Base-by-base conservation (phyloP, 2,329 filamentous ascomycete species). In the Ceratocystiopsis brevicomis region DNA sequence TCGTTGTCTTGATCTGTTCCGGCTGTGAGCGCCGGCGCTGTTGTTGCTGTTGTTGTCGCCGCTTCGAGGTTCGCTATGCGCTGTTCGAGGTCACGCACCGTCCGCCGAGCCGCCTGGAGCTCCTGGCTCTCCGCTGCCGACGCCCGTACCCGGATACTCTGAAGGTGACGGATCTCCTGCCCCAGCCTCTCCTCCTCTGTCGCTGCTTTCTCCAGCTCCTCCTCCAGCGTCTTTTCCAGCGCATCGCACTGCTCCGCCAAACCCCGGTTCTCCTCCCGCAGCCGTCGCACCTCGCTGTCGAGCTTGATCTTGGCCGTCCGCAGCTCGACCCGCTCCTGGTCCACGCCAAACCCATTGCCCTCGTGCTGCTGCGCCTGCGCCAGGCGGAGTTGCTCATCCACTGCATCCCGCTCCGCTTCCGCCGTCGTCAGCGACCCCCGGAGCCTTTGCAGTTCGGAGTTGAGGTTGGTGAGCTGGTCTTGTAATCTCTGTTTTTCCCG, bases 251-350 rank as follows among this genome's bases (percentile, higher is more conserved):
- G 68, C 45, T 75, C 68, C 13, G 63, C 47, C 35, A 81, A 59
- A 1, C 63, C 56, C 44, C 64, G 66, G 51, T 76, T 78, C 54
- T 84, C 78, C 10, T 80, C 74, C 42, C 66, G 72, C 15, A 82
- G 61, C 13, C 76, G 67, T 37, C 74, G 72, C 15, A 81, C 63
- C 52, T 84, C 79, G 47, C 64, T 69, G 49, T 84, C 79, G 16
- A 82, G 66, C 52, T 76, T 78, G 48, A 76, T 61, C 54, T 78
- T 80, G n/a, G 71, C 61, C 25, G 76, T 74, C 16, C 77, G 73
- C 19, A 84, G 62, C 43, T 83, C 76, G 39, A 79, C 61, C 49
- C 78, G 76, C 53, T 84, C 80, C 47, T 77, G 72, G 50, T 83
- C 78, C 39, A 80, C 56, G 13, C 68, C 69, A 50, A 73, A 68